Conservation (phyloP, 495 filamentous ascomycete genomes). For the Margaritispora aquatica region DNA sequence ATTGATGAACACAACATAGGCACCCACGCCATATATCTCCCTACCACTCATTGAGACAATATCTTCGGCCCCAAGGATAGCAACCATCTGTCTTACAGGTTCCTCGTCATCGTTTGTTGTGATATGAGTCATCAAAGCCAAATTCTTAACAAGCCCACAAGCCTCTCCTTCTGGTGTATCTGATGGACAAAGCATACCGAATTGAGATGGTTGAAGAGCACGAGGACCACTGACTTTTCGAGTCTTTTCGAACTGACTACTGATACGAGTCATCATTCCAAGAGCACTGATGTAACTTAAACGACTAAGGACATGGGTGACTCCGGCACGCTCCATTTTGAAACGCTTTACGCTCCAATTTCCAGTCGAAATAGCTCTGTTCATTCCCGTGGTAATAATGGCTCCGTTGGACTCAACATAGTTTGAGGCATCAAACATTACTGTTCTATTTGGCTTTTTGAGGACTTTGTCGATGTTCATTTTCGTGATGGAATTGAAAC, state of each 20-base stretch:
- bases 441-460: conserved; percentile 79
- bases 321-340: conserved; percentile 95
- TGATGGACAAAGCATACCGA: conserved; percentile 93
- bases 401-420: conserved; percentile 71
- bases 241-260: conserved; percentile 97
- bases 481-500: conserved; percentile 81
- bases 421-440: conserved; percentile 76
- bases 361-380: conserved; percentile 88
- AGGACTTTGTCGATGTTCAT: conserved; percentile 87
- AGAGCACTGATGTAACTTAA: conserved; percentile 94
- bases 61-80: conserved; percentile 72
- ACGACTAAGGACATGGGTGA: conserved; percentile 92
- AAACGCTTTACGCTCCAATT: conserved; percentile 98
- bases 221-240: conserved; percentile 91
- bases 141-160: conserved; percentile 95
- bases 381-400: conserved; percentile 83
- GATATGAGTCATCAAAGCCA: conserved; percentile 98
- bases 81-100: conserved; percentile 74
- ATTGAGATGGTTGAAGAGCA: conserved; percentile 93
- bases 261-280: conserved; percentile 99
- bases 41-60: conserved; percentile 64
- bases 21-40: conserved; percentile 75
- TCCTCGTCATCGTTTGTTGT: conserved; percentile 92
- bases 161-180: conserved; percentile 98
- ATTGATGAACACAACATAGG: conserved; percentile 90